Base-by-base conservation (phyloP, 768 basidiomycete genomes). In the Hericium alpestre region DNA sequence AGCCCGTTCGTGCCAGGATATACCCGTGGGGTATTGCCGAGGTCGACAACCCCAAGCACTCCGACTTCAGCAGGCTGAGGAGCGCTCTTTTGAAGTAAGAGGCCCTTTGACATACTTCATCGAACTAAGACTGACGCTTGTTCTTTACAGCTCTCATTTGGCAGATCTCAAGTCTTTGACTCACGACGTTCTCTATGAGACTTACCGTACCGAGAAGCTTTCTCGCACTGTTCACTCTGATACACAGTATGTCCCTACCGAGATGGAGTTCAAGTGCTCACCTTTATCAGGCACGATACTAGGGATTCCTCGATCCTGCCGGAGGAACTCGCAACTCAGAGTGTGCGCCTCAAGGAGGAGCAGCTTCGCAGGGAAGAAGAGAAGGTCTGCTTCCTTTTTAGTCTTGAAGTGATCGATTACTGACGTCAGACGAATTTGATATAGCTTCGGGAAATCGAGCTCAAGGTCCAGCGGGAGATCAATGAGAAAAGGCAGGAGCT, bases 1-100 rank as follows among this genome's bases (percentile, higher is more conserved):
- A 93, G 71, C 83, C 83, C 47, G 85, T 96, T 62, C 87, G 96
- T 59, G 95, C 90, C 41, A 81, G 96, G 63, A 86, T 93, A 67
- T 99, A 98, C 72, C 96, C 96, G 4, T 99, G 96, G 96, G 96
- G 96, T 66, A 80, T 98, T 59, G 96, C 90, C 53, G 94, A 98
- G 69, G 94, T 98, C 59, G 96, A 99, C 77, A 97, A 98, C 72
- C 93, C 93, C n/a, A 89, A 92, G 70, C 96, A 99, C 75, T 96
- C 91, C n/a, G 96, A 99, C 76, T 98, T 98, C 70, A 90, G 88
- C 71, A 79, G 93, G 57, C 81, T 99, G 58, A 78, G 95, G 64
- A 88, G 89, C 61, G 95, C 94, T 43, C 77, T 99, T 55, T 79
- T 99, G 65, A 89, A 88, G 92, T 93, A 69, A 65, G 77, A 71